phyloP scores from a whole-genome alignment of 2,329 filamentous ascomycete genomes.

The Penicillium sp. region DNA sequence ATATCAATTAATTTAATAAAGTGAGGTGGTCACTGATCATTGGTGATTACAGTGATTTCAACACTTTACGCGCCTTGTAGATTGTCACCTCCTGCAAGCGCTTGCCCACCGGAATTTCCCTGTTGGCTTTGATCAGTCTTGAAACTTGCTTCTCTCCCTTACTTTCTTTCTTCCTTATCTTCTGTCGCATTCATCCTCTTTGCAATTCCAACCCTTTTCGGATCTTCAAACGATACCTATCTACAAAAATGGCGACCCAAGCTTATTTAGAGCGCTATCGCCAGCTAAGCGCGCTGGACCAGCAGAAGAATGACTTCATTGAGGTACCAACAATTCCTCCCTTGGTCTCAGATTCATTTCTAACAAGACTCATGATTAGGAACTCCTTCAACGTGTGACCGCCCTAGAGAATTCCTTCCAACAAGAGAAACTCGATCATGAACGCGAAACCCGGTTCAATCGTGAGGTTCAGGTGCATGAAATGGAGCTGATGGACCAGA shows the following conservation, averaged over 20 bases:
- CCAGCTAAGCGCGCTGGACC: slow-evolving; percentile 44
- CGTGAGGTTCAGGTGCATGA: slow-evolving; percentile 49
- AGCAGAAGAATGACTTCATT: slow-evolving; percentile 49
- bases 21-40: background rate
- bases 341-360: slow-evolving; percentile 13
- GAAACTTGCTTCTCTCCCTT: slow-evolving; percentile 10
- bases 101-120: slow-evolving; percentile 11
- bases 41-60: background rate
- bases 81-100: slow-evolving; percentile 18
- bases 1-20: slow-evolving; percentile 11
- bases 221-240: background rate
- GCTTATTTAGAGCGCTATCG: slow-evolving; percentile 45
- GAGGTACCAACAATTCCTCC: slow-evolving; percentile 36
- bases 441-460: slow-evolving; percentile 48
- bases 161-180: slow-evolving; percentile 6
- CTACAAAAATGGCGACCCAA: slow-evolving; percentile 31
- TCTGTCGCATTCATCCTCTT: slow-evolving; percentile 6
- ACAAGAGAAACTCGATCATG: slow-evolving; percentile 47
- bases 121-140: slow-evolving; percentile 6
- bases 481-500: slow-evolving; percentile 48
- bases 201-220: background rate
- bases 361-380: slow-evolving; percentile 33
- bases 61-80: slow-evolving; percentile 12
- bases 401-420: slow-evolving; percentile 46
- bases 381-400: slow-evolving; percentile 45